Conservation (phyloP, 176 grass and related monocot species). For the Saccharum officinarum region DNA sequence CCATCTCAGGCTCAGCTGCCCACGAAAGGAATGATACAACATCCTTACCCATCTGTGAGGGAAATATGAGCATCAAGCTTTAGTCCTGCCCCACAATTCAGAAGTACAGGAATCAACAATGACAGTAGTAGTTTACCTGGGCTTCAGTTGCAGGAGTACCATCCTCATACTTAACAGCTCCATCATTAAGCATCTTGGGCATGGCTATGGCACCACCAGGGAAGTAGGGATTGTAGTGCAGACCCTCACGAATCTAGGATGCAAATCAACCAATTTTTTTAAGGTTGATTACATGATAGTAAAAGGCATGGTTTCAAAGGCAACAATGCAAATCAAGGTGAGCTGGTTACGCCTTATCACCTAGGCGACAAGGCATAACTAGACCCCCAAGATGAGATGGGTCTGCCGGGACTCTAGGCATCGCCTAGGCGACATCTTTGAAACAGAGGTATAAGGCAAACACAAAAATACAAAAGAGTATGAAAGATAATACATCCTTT, state of each 20-base stretch:
- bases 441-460: neutral
- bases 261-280: neutral
- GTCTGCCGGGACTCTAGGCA: neutral
- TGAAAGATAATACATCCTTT: neutral
- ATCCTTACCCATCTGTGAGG: slow-evolving; percentile 95
- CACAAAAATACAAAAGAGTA: neutral
- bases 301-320: neutral
- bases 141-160: slow-evolving; percentile 90
- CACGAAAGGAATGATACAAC: slow-evolving; percentile 89
- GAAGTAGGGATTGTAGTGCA: slow-evolving; percentile 99
- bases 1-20: slow-evolving; percentile 99
- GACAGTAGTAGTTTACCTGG: slow-evolving; percentile 49
- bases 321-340: neutral
- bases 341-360: neutral
- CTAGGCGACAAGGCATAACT: neutral
- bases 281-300: neutral
- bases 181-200: slow-evolving; percentile 99
- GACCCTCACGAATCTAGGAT: slow-evolving; percentile 88
- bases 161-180: slow-evolving; percentile 93
- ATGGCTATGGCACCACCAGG: slow-evolving; percentile 99
- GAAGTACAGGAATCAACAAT: neutral
- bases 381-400: neutral
- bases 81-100: neutral
- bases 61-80: slow-evolving; percentile 23
- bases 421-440: neutral